phyloP scores from a whole-genome alignment of 2,329 filamentous ascomycete species.

The Monosporascus cannonballus region DNA sequence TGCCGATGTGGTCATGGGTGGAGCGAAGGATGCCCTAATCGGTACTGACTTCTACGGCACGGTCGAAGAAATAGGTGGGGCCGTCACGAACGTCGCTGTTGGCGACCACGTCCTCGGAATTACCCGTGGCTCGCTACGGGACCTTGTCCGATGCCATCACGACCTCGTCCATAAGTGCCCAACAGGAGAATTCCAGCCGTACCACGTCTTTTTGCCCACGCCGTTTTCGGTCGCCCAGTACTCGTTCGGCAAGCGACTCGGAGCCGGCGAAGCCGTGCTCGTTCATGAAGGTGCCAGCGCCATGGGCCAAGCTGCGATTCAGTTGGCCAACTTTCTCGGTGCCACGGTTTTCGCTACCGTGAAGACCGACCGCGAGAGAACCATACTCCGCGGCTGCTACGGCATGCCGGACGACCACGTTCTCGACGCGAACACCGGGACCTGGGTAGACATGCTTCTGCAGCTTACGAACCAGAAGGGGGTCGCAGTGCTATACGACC shows the following conservation, averaged over 20 bases:
- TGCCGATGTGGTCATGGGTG: conserved; percentile 28
- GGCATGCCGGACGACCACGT: conserved; percentile 32
- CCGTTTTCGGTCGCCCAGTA: conserved; percentile 37
- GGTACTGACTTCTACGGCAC: conserved; percentile 37
- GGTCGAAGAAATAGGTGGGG: conserved; percentile 28
- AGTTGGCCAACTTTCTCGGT: conserved; percentile 30
- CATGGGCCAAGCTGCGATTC: conserved; percentile 37
- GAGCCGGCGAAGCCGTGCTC: conserved; percentile 28
- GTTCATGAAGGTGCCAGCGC: conserved; percentile 38
- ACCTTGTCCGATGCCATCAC: conserved; percentile 25
- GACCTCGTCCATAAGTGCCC: conserved; percentile 29
- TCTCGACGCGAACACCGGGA: conserved; percentile 29
- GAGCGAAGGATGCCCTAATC: conserved; percentile 23
- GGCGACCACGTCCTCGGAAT: conserved; percentile 39
- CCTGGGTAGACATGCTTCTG: conserved; percentile 27
- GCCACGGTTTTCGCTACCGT: conserved; percentile 39
- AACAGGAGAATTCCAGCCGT: conserved; percentile 3
- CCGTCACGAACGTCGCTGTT: conserved; percentile 23
- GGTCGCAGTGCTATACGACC: conserved; percentile 41
- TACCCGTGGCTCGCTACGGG: conserved; percentile 30
- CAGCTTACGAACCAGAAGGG: conserved; percentile 25
- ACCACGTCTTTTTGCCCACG: conserved; percentile 27
- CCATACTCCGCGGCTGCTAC: conserved; percentile 25
- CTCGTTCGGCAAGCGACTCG: conserved; percentile 29
- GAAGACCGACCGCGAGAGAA: conserved; percentile 27